Evolutionary conservation across 257 asterid genomes (phyloP).

Genomic region (Jacaranda copaia): DNA sequence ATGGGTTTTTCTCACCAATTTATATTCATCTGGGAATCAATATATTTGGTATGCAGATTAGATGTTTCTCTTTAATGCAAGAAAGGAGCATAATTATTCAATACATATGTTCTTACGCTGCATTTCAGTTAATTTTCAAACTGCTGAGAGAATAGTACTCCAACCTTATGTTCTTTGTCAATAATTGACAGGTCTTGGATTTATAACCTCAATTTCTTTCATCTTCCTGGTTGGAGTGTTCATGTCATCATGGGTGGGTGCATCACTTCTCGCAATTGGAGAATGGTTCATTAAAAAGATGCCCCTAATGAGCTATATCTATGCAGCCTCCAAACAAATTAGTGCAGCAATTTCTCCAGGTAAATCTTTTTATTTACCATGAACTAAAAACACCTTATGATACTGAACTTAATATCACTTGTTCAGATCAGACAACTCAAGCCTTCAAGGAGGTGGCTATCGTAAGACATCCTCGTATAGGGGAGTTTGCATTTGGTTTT

Average conservation of each 20-base stretch:
- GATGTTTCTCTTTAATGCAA: background rate
- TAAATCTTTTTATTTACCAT: conserved; percentile 31
- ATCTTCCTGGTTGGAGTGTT: conserved; percentile 83
- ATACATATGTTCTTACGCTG: background rate
- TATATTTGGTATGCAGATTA: conserved; percentile 60
- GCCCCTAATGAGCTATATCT: conserved; percentile 86
- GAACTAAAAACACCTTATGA: background rate
- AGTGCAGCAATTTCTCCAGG: conserved; percentile 91
- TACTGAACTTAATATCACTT: conserved; percentile 4
- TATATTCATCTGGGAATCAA: conserved; percentile 73
- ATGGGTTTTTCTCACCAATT: conserved; percentile 86
- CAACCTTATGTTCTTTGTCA: background rate
- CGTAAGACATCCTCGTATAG: conserved; percentile 77
- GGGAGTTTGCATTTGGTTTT: conserved; percentile 82
- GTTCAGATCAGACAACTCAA: conserved; percentile 69
- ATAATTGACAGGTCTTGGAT: conserved; percentile 70
- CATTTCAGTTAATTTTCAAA: background rate
- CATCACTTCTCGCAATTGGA: conserved; percentile 74
- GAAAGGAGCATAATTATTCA: background rate
- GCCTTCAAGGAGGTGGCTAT: conserved; percentile 94
- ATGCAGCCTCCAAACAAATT: conserved; percentile 79
- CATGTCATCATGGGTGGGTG: conserved; percentile 89
- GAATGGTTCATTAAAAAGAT: conserved; percentile 83
- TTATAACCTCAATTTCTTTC: conserved; percentile 73
- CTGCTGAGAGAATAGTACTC: background rate